Percentiles rank a stretch among this genome's conserved stretches.
phyloP scores from a whole-genome alignment of 129 eudicot genomes.

The Silybum marianum region DNA sequence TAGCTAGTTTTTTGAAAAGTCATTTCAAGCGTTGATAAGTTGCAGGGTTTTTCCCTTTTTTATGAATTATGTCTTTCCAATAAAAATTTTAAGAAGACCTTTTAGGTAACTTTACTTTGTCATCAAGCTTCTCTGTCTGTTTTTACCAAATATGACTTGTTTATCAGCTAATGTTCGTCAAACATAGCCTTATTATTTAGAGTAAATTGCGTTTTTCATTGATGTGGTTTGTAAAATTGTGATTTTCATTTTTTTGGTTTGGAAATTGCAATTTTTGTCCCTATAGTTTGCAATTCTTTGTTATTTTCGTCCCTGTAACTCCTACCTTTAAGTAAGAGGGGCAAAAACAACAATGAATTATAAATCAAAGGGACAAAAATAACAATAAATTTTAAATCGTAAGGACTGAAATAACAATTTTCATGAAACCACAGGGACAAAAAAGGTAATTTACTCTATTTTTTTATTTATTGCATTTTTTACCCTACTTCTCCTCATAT shows the following conservation, averaged over 20 bases:
- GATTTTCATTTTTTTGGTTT: background rate
- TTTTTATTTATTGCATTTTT: background rate
- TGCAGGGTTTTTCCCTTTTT: too few species aligned
- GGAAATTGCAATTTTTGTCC: background rate
- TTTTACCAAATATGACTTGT: too few species aligned
- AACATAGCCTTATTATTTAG: background rate
- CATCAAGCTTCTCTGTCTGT: too few species aligned
- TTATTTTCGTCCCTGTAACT: background rate
- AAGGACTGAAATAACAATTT: background rate
- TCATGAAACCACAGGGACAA: background rate
- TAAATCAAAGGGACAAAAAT: background rate
- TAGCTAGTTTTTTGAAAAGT: background rate
- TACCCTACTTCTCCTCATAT: background rate
- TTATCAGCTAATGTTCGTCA: too few species aligned
- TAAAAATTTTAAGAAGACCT: too few species aligned
- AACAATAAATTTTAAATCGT: too few species aligned
- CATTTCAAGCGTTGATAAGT: too few species aligned
- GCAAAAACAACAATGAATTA: background rate
- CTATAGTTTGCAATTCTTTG: background rate
- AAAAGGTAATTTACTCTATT: background rate
- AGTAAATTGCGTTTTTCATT: background rate
- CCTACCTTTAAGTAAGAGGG: background rate
- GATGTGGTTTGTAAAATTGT: background rate
- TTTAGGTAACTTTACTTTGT: too few species aligned
- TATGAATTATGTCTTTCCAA: too few species aligned